Base-by-base conservation (phyloP, 305 asterid species). In the Fraxinus latifolia region DNA sequence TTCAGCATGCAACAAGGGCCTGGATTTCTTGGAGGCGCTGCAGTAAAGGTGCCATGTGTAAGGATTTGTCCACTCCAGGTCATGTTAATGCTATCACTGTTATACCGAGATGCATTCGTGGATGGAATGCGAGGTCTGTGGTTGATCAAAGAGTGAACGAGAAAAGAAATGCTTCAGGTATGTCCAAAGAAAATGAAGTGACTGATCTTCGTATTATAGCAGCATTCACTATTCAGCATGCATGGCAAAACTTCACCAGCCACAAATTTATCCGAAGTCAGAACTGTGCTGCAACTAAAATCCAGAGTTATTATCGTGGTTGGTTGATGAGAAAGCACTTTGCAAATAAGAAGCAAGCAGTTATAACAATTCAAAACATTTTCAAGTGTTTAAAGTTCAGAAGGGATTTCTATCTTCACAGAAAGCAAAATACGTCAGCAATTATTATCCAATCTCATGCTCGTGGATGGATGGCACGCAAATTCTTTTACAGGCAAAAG, bases 391-490 rank as follows among this genome's bases (percentile, higher is more conserved):
- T 82, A 73, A 89, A 76, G 81, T 83, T 81, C 37, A 84, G 82
- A 88, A 87, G 88, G 85, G 84, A 87, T 62, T 84, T 88, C 77
- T 89, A 87, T 81, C 84, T 80, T 82, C 87, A 82, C 77, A 86
- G 81, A 82, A 87, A 80, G 86, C 83, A 83, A 89, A 73, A 83
- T 62, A 50, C 29, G 32, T 90, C 98, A 1, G 92, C 93, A 62
- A 83, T 89, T 44, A 67, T 81, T 60, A 90, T 93, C 85, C 98
- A 95, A 83, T 86, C 94, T 80, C 91, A 88, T 88, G 77, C 86
- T 75, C 97, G 94, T 80, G 91, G 95, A 80, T 92, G 93, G 97
- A 83, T 88, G 82, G 91, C 95, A 74, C 87, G 89, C 32, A 89
- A 84, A 91, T 80, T 84, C 76, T 88, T 82, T 78, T 58, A 71